Conservation (phyloP, 768 basidiomycete species). For the Trametes punicea region DNA sequence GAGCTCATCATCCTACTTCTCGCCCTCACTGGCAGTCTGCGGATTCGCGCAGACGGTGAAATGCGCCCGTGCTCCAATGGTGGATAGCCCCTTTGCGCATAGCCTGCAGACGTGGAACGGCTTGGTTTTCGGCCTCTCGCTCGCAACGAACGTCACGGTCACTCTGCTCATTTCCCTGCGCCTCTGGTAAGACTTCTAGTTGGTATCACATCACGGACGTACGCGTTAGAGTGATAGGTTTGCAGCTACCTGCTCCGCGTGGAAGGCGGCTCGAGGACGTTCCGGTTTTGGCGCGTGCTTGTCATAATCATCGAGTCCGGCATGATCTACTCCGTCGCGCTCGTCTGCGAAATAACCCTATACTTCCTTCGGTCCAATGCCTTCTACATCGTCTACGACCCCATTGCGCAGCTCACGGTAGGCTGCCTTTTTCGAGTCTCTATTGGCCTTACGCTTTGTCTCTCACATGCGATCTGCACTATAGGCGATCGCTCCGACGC, state of each 20-base stretch:
- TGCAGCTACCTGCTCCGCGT: constrained; percentile 26
- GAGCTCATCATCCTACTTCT: neutral
- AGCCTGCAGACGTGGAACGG: constrained; percentile 34
- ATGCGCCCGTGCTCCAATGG: constrained; percentile 28
- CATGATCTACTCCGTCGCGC: constrained; percentile 32
- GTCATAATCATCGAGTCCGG: constrained; percentile 33
- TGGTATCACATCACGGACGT: neutral
- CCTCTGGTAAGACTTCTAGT: constrained; percentile 27
- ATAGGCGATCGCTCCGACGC: constrained; percentile 32
- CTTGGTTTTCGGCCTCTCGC: constrained; percentile 34
- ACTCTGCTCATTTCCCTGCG: constrained; percentile 34
- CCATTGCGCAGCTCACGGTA: constrained; percentile 34
- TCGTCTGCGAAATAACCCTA: constrained; percentile 34
- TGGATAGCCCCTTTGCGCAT: constrained; percentile 34
- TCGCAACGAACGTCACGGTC: constrained; percentile 34
- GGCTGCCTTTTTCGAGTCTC: no score
- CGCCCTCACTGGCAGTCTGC: constrained; percentile 22
- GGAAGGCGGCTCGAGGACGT: constrained; percentile 17
- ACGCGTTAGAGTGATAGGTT: neutral
- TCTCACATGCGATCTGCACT: neutral
- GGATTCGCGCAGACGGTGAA: constrained; percentile 33
- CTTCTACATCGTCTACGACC: constrained; percentile 38
- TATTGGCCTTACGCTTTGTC: neutral
- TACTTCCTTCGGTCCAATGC: constrained; percentile 34
- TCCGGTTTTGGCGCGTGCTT: constrained; percentile 29